Evolutionary conservation across 768 basidiomycete genomes (phyloP).

Genomic region (Glaciozyma martinii): DNA sequence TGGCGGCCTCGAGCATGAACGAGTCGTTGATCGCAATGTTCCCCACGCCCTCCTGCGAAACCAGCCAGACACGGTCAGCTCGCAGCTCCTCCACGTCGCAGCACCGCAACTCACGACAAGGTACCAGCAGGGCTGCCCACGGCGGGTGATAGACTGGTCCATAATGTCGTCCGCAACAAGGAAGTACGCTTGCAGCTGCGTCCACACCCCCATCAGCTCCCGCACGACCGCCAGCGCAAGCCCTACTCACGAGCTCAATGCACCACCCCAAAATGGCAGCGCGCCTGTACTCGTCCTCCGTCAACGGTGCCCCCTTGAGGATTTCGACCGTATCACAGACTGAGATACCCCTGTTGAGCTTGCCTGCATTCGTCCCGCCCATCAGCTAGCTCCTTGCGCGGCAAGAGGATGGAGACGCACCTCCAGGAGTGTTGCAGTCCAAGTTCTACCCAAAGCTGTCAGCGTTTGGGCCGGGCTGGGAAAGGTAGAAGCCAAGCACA

Average conservation of each 20-base stretch:
- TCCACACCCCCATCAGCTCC: not conserved
- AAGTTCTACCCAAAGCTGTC: constrained; percentile 52
- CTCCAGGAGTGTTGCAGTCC: constrained; percentile 86
- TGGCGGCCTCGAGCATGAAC: constrained; percentile 90
- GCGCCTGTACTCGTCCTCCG: constrained; percentile 78
- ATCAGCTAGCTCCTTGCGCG: constrained; percentile 41
- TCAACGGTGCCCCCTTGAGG: constrained; percentile 58
- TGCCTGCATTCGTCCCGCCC: constrained; percentile 46
- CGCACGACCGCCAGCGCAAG: too few relatives aligned
- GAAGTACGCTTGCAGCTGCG: constrained; percentile 92
- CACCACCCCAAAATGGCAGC: constrained; percentile 89
- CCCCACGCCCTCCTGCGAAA: constrained; percentile 47
- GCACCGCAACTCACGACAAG: constrained; percentile 43
- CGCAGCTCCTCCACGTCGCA: not conserved
- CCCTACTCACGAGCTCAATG: constrained; percentile 73
- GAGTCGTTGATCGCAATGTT: constrained; percentile 91
- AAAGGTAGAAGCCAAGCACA: constrained; percentile 37
- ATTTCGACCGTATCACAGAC: constrained; percentile 90
- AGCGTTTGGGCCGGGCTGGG: constrained; percentile 17
- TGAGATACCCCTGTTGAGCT: constrained; percentile 92
- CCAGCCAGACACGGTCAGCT: not conserved
- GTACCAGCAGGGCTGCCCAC: constrained; percentile 95
- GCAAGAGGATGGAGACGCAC: constrained; percentile 28
- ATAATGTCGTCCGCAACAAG: constrained; percentile 96
- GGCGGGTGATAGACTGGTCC: constrained; percentile 86